Evolutionary conservation across 306 rosid genomes (phyloP), one percentile per base, ranked within the genome.

Genomic region (Pachyrhizus erosus): DNA sequence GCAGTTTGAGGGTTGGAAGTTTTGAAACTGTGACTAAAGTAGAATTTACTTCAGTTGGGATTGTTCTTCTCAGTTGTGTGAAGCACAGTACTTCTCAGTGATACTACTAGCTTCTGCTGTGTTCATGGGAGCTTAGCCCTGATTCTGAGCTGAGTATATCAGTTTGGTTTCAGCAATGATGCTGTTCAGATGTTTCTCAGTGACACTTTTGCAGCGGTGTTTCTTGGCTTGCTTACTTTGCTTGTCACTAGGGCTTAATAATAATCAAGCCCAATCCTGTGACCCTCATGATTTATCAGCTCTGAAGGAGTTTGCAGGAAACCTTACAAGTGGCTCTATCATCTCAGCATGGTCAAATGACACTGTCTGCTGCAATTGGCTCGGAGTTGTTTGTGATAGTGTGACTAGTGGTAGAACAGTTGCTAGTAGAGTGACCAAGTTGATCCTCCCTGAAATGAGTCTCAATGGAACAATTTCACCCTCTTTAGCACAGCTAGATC

Each of bases 341-440:
- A 31, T 83, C 57, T 82, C 75, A 31, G 17, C 86, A 34, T 92
- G 97, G 97, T 73, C 88, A 21, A 78, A 82, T 78, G 89, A 84
- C 64, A 62, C 79, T 74, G 52, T 26, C 31, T 92, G 97, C 83
- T 92, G 97, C 84, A 82, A 73, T 9, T 92, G 97, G 97, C 67
- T 58, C 60, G 97, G 97, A 69, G 95, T 92, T 82, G 42, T 86
- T 40, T 92, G 97, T 84, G 90, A 66, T 78, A 75, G 75, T 87
- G 80, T 75, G 45, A 83, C 33, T 67, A 60, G 79, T 65, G 54
- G 80, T 68, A 83, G 84, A 37, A 64, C 83, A 62, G 80, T 62
- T 72, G 49, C 84, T 27, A 73, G 79, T 62, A 91, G 91, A 86
- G 97, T 92, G 65, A 88, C 88, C 68, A 79, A 82, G 80, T 84